Conservation (phyloP, 306 rosid genomes). For the Quercus bicolor region DNA sequence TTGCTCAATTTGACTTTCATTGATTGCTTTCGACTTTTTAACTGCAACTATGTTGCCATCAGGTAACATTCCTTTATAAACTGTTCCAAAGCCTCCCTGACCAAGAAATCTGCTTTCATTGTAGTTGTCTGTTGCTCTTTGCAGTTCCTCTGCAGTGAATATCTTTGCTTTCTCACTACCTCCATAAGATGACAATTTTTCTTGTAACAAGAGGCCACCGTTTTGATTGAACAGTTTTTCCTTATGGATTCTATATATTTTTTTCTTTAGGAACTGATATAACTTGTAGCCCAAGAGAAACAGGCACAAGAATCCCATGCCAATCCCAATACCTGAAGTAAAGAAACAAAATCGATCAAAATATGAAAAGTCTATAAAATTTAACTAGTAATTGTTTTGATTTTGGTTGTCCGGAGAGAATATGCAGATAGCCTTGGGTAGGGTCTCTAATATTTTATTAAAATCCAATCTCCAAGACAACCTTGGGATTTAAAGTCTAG, state of each 20-base stretch:
- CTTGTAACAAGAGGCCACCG: slow-evolving; percentile 28
- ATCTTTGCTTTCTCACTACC: slow-evolving; percentile 12
- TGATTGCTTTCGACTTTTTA: slow-evolving; percentile 15
- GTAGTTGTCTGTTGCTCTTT: slow-evolving; percentile 28
- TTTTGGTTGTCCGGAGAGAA: no score
- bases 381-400: no score
- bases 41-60: slow-evolving; percentile 32
- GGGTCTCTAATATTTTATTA: no score
- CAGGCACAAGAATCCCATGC: neutral
- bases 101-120: slow-evolving; percentile 20
- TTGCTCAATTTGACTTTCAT: neutral
- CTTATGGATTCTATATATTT: neutral
- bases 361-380: no score
- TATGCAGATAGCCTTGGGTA: no score
- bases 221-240: slow-evolving; percentile 24
- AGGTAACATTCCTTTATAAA: slow-evolving; percentile 21
- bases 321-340: slow-evolving; percentile 2
- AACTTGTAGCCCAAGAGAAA: neutral
- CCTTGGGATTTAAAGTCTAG: no score
- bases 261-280: neutral
- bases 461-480: no score
- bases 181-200: neutral
- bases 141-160: slow-evolving; percentile 24
- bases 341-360: no score
- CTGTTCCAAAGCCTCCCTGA: slow-evolving; percentile 25